These are phyloP conservation scores for Mortierella sp. DNA, from an alignment of 371 early-diverging fungal species.

Conservation along the genomic window DNA sequence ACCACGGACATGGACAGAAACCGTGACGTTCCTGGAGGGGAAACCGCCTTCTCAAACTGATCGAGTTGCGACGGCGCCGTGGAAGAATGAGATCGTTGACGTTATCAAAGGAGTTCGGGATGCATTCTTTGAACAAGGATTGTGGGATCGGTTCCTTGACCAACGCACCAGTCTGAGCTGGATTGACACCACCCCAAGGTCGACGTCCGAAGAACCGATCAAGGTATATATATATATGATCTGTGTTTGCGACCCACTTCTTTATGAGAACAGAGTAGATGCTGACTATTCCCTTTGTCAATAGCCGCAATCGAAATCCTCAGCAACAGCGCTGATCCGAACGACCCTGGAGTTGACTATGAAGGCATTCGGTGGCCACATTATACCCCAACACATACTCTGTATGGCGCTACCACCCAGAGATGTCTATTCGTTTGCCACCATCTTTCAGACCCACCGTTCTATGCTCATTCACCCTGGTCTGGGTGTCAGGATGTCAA, in stretches of 20 bases:
- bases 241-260: neutral
- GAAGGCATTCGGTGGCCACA: slow-evolving; percentile 51
- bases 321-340: slow-evolving; percentile 26
- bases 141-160: slow-evolving; percentile 49
- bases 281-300: neutral
- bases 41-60: slow-evolving; percentile 12
- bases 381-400: slow-evolving; percentile 36
- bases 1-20: slow-evolving; percentile 37
- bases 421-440: slow-evolving; percentile 33
- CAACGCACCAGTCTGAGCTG: slow-evolving; percentile 40
- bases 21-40: slow-evolving; percentile 23
- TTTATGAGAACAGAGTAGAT: neutral
- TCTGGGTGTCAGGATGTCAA: slow-evolving; percentile 38
- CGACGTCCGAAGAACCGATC: neutral
- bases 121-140: slow-evolving; percentile 34
- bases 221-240: slow-evolving; percentile 16
- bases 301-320: slow-evolving; percentile 22
- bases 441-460: slow-evolving; percentile 33
- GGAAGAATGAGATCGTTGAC: slow-evolving; percentile 30
- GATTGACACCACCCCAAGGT: slow-evolving; percentile 25
- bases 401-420: slow-evolving; percentile 3
- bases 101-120: slow-evolving; percentile 37
- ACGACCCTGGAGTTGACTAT: slow-evolving; percentile 42
- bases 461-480: slow-evolving; percentile 39
- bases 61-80: slow-evolving; percentile 10